A percentile compares a stretch with the other conserved stretches of the same genome.
Conservation (phyloP, 306 rosid genomes). For the Dicorynia guianensis region DNA sequence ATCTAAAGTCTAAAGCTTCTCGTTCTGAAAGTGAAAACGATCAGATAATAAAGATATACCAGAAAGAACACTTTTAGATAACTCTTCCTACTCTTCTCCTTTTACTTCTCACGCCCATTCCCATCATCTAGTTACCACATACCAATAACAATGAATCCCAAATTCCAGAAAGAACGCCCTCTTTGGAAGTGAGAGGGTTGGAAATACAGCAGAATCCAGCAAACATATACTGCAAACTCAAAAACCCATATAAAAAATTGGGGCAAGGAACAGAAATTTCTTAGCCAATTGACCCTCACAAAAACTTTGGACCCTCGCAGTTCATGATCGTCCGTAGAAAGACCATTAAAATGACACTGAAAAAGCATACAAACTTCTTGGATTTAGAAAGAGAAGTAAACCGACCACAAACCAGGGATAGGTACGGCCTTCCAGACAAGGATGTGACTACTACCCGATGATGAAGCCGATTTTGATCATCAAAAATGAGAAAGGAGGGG, state of each 20-base stretch:
- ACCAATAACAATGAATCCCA: not conserved
- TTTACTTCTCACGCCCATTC: not conserved
- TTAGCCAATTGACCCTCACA: slow-evolving; percentile 16
- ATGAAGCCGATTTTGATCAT: slow-evolving; percentile 4
- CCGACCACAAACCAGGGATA: not conserved
- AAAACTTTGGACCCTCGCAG: not conserved
- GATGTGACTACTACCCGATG: too few relatives aligned
- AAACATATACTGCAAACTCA: slow-evolving; percentile 18
- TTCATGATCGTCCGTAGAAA: not conserved
- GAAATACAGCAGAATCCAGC: slow-evolving; percentile 4
- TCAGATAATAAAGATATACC: not conserved
- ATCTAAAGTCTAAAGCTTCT: slow-evolving; percentile 6
- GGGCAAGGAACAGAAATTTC: not conserved
- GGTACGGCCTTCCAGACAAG: not conserved
- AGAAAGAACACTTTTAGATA: slow-evolving; percentile 3
- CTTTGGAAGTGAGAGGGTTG: slow-evolving; percentile 9
- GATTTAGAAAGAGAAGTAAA: not conserved
- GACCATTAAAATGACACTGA: not conserved
- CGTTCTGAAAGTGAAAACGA: not conserved
- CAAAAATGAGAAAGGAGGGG: slow-evolving; percentile 21
- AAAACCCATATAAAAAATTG: slow-evolving; percentile 32
- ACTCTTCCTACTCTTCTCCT: not conserved
- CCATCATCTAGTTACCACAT: not conserved
- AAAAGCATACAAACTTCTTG: not conserved
- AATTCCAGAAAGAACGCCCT: not conserved